Percentiles rank a stretch among this genome's conserved stretches.
phyloP scores from a whole-genome alignment of 1,284 basidiomycete species.

The Ganoderma meredithae region DNA sequence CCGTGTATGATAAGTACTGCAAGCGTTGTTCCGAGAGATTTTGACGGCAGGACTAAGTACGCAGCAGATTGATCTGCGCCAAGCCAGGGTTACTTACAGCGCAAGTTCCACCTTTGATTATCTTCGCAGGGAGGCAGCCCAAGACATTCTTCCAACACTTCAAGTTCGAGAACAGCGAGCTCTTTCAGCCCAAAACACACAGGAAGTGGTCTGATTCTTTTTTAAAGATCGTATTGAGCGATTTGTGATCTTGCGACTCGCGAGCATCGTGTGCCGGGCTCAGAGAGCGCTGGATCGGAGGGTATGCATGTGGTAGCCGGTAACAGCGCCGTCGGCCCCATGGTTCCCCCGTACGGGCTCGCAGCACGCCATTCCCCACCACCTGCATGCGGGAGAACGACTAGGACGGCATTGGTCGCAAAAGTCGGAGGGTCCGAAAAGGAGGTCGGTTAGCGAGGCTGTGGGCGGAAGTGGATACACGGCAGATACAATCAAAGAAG shows the following conservation, averaged over 20 bases:
- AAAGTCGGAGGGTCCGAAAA: neutral
- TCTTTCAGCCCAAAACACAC: neutral
- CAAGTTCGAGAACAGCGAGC: neutral
- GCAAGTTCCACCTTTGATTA: neutral
- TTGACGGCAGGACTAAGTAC: neutral
- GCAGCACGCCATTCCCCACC: slow-evolving; percentile 1
- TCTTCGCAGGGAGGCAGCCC: neutral
- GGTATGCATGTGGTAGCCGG: neutral
- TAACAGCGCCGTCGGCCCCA: neutral
- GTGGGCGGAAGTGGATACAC: neutral
- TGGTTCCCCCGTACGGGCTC: neutral
- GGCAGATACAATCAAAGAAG: neutral
- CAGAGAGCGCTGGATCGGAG: neutral
- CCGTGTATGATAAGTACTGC: neutral
- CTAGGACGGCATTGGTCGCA: neutral
- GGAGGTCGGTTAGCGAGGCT: neutral
- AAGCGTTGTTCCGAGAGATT: neutral
- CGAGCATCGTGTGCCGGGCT: too few relatives aligned
- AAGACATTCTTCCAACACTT: neutral
- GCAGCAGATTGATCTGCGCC: neutral
- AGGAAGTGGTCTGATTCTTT: neutral
- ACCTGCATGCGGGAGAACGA: neutral
- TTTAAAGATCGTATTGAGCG: too few relatives aligned
- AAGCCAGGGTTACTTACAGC: neutral
- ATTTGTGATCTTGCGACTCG: too few relatives aligned